Evolutionary conservation across 2,329 filamentous ascomycete genomes (phyloP), one percentile per base, ranked within the genome.

Genomic region (Ophiostoma piceae): DNA sequence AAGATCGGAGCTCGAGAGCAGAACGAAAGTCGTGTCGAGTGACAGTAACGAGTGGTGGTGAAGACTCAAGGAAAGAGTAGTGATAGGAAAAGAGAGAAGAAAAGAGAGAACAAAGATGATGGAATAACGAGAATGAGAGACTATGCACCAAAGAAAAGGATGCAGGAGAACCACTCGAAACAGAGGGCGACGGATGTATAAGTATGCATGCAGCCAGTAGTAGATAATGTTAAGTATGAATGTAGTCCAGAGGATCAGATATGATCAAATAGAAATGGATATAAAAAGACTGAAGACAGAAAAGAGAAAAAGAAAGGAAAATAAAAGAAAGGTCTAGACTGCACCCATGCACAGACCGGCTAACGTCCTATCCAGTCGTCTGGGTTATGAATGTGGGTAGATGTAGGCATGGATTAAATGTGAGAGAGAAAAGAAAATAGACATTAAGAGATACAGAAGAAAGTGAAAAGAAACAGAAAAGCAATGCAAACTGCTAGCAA

Each of bases 51-150:
- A 62, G 57, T 62, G 22, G 22, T 16, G 5, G 26, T 16, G 57
- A 29, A 35, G 47, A 62, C 2, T 14, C 14, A 32, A 62, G 8
- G 57, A 62, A 32, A 32, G 22, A 62, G 54, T 11, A 32, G 26
- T 32, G 57, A 62, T 14, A 26, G 32, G 14, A 62, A 26, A 29
- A 29, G n/a, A 12, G 54, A 8, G 70, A 65, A 72, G 66, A 67
- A 73, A 68, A 74, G 69, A 72, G 43, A 26, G 32, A 26, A 16
- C 29, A 67, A 67, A 43, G 35, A 35, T 70, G n/a, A 35, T 14
- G 11, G 39, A 41, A 67, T 12, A 72, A 75, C 76, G 22, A 57
- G 57, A 62, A 62, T 12, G 65, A 68, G 43, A 66, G 54, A 37
- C 62, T 54, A n/a, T 41, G 19, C 16, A 16, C 37, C 32, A 62